Evolutionary conservation across 768 basidiomycete species (phyloP).

Genomic region (Dentipellis sp.): DNA sequence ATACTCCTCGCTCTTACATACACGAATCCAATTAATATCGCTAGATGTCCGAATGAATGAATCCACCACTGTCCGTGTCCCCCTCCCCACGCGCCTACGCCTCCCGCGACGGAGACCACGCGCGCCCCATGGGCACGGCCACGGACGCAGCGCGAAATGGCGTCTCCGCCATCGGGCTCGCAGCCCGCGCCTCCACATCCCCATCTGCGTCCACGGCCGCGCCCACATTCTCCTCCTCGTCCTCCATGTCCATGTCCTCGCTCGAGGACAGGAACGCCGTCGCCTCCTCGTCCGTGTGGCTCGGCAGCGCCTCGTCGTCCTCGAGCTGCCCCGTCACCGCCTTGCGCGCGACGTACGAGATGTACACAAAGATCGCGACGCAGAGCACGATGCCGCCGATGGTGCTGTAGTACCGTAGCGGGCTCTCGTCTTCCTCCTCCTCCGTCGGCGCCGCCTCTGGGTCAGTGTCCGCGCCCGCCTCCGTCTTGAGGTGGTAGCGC

Average conservation of each 20-base stretch:
- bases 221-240: slow-evolving; percentile 38
- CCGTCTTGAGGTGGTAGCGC: slow-evolving; percentile 37
- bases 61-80: too few species aligned
- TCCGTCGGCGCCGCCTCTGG: slow-evolving; percentile 5
- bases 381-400: slow-evolving; percentile 62
- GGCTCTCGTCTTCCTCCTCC: not conserved
- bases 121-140: too few species aligned
- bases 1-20: not conserved
- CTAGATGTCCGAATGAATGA: too few species aligned
- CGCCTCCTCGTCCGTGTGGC: slow-evolving; percentile 14
- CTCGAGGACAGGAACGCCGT: slow-evolving; percentile 13
- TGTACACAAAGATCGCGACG: slow-evolving; percentile 67
- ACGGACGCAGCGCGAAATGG: not conserved
- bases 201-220: slow-evolving; percentile 17
- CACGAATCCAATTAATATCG: too few species aligned
- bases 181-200: slow-evolving; percentile 2
- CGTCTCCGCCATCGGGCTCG: slow-evolving; percentile 6
- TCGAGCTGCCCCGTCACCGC: slow-evolving; percentile 49
- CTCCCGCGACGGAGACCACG: too few species aligned
- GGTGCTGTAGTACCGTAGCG: slow-evolving; percentile 43
- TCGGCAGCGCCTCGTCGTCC: slow-evolving; percentile 28
- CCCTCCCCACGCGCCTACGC: too few species aligned
- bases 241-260: slow-evolving; percentile 21
- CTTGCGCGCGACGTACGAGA: slow-evolving; percentile 67
- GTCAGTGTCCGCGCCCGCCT: slow-evolving; percentile 7